A percentile compares a stretch with the other conserved stretches of the same genome.
Conservation (phyloP, 257 asterid genomes). For the Eucommia ulmoides region DNA sequence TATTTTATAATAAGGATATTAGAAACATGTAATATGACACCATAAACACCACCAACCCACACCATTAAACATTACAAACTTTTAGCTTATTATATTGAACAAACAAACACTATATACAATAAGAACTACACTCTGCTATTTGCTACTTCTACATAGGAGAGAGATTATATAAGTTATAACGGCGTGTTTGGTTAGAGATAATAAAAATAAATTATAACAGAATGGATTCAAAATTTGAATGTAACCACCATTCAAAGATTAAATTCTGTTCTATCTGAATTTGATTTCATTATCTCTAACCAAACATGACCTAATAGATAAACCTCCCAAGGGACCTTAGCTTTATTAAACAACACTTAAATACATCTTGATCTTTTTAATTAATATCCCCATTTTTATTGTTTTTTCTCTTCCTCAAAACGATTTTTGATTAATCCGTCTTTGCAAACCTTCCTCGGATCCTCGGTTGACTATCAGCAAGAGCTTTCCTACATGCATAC, state of each 20-base stretch:
- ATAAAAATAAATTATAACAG: no score
- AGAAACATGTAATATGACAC: no score
- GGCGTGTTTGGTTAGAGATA: no score
- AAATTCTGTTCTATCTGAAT: neutral
- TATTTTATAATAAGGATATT: no score
- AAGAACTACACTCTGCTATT: constrained; percentile 4
- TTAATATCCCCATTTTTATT: constrained; percentile 1
- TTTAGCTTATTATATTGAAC: neutral
- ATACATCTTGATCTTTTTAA: constrained; percentile 4
- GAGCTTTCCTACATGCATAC: constrained; percentile 96
- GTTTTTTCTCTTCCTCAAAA: constrained; percentile 24
- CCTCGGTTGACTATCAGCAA: constrained; percentile 89
- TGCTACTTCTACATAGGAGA: constrained; percentile 7
- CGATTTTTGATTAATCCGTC: constrained; percentile 37
- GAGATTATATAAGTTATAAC: no score
- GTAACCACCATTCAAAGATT: constrained; percentile 8
- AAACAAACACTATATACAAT: constrained; percentile 26
- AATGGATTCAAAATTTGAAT: no score
- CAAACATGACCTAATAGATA: neutral
- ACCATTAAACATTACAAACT: no score
- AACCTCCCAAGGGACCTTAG: constrained; percentile 3
- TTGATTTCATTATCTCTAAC: constrained; percentile 1
- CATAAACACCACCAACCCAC: no score
- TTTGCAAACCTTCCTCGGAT: constrained; percentile 86
- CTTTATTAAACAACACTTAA: neutral